Conservation (phyloP, 257 asterid species). For the Petrea volubilis region DNA sequence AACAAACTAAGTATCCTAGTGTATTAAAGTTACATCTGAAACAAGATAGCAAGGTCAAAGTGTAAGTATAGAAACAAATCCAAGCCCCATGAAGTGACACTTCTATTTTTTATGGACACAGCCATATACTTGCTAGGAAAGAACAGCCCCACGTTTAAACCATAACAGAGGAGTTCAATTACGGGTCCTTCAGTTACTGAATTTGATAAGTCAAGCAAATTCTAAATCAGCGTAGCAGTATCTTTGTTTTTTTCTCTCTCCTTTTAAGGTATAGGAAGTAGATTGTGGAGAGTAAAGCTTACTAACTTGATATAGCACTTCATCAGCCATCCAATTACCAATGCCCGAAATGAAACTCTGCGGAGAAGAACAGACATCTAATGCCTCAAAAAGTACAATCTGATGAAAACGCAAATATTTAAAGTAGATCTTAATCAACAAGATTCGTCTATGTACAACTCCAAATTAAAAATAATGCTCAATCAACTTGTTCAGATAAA, state of each 20-base stretch:
- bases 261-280: conserved; percentile 16
- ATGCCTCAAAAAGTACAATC: conserved; percentile 14
- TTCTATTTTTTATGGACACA: not conserved
- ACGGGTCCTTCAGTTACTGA: not conserved
- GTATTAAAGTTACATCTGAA: not conserved
- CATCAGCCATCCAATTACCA: conserved; percentile 99
- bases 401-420: conserved; percentile 23
- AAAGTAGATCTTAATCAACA: conserved; percentile 8
- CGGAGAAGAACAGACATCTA: conserved; percentile 31
- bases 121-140: not conserved
- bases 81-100: not conserved
- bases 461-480: not conserved
- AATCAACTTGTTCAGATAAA: conserved; percentile 8
- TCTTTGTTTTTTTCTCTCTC: not conserved
- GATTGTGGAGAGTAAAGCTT: conserved; percentile 30
- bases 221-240: conserved; percentile 5
- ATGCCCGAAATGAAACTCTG: conserved; percentile 95
- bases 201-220: not conserved
- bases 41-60: not conserved
- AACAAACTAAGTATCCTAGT: conserved; percentile 8
- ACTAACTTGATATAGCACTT: conserved; percentile 90
- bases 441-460: conserved; percentile 13
- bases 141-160: conserved; percentile 8
- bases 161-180: not conserved
- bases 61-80: conserved; percentile 4